Base-by-base conservation (phyloP, 805 yeast genomes). In the Wickerhamomyces strasburgensis region DNA sequence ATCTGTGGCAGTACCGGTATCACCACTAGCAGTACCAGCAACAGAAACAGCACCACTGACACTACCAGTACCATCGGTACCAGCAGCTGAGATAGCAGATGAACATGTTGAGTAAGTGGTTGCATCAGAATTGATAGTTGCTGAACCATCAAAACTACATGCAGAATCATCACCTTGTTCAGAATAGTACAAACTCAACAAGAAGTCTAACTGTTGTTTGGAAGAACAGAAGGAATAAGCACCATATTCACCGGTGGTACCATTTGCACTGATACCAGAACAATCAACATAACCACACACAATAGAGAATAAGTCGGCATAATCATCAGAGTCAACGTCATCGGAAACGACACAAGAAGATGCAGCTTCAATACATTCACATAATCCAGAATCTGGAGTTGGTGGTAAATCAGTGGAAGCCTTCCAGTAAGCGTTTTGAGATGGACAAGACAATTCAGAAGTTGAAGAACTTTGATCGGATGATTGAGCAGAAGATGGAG, bases 401-500 rank as follows among this genome's bases (percentile, higher is more conserved):
- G 93, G 94, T 53, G 94, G 94, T 56, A 84, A 68, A 23, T 54
- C 61, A n/a, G 80, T 68, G 23, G 78, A 58, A 38, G 88, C 93
- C 39, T 62, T 61, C 93, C 93, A 84, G 59, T 73, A 51, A 8
- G 59, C 26, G 39, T 64, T 60, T 25, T 67, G 56, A 14, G 84
- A 65, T 46, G 90, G 90, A 58, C 93, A 84, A 25, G 77, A 52
- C 47, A 78, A 59, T 23, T 74, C 62, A 14, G 73, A 66, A 13
- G 73, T 40, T 17, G 66, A 27, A 27, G 76, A 56, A 16, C 71
- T 43, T 46, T 59, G 60, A 33, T 63, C 64, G 33, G 60, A 60
- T 29, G 65, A 49, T 40, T 60, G 52, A 26, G 68, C 75, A 42
- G 67, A 58, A 17, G 74, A 60, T 68, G 86, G 86, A 39, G 72